Evolutionary conservation across 139 green algal species (phyloP).

Genomic region (Yamagishiella unicocca): DNA sequence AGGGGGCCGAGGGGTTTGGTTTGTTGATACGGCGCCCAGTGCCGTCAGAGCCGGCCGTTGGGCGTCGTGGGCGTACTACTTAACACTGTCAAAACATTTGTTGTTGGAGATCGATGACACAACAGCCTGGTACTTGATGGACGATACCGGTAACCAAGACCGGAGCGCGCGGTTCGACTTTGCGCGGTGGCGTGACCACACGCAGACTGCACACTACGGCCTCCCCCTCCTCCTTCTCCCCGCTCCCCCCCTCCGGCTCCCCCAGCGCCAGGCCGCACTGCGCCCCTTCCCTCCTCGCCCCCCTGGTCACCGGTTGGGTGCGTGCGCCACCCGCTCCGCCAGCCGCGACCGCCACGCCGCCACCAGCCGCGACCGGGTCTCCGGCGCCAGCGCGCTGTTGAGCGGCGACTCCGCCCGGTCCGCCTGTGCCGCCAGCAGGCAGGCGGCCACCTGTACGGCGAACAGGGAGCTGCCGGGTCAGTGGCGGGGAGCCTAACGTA

Average conservation of each 20-base stretch:
- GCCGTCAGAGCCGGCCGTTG: no score
- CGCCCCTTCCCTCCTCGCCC: neutral
- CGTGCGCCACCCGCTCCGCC: neutral
- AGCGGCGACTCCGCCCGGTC: slow-evolving; percentile 48
- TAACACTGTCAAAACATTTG: neutral
- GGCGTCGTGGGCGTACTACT: neutral
- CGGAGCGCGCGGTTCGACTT: neutral
- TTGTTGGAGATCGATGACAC: no score
- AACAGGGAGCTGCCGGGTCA: no score
- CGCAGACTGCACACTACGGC: neutral
- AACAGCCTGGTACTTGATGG: no score
- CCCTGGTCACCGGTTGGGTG: neutral
- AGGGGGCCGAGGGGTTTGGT: no score
- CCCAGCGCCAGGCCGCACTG: no score
- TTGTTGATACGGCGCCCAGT: no score
- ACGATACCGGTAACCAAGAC: no score
- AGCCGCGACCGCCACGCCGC: slow-evolving; percentile 14
- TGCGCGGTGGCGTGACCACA: neutral
- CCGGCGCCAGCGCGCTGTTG: neutral
- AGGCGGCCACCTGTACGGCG: slow-evolving; percentile 27
- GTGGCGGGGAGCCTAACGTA: no score
- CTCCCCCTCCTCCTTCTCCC: no score
- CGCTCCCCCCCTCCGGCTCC: no score
- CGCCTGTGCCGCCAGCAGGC: slow-evolving; percentile 46
- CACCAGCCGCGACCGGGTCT: neutral